These are phyloP conservation scores for Tylopilus orsonianus DNA, from an alignment of 1,284 basidiomycete genomes.

Conservation along the genomic window DNA sequence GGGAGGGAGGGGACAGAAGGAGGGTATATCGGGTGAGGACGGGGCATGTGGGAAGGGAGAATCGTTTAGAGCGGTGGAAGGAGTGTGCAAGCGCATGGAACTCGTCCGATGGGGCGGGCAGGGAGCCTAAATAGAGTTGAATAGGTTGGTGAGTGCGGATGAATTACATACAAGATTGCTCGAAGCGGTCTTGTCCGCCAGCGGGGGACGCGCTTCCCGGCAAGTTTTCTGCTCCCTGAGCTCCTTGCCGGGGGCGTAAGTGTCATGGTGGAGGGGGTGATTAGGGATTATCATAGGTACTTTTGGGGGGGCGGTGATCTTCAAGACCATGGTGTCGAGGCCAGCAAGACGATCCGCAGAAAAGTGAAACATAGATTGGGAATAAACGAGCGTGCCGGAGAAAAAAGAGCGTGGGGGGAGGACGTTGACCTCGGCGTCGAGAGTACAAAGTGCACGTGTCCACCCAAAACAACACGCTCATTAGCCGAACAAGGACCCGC, in stretches of 20 bases:
- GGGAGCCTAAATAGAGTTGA: conserved; percentile 21
- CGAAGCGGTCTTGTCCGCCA: conserved; percentile 29
- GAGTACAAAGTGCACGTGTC: no score
- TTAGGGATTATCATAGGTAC: conserved; percentile 30
- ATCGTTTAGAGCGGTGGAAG: conserved; percentile 13
- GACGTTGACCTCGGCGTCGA: no score
- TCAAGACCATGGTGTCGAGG: conserved; percentile 40
- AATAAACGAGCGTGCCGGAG: conserved; percentile 17
- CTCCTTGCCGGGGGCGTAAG: conserved; percentile 23
- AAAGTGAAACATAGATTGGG: conserved; percentile 34
- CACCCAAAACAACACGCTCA: not conserved
- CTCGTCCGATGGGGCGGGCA: conserved; percentile 15
- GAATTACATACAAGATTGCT: conserved; percentile 35
- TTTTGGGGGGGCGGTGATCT: conserved; percentile 32
- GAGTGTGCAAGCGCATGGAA: conserved; percentile 18
- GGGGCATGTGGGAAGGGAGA: conserved; percentile 5
- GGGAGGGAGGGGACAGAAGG: conserved; percentile 34
- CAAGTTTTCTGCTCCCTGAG: conserved; percentile 21
- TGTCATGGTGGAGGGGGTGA: conserved; percentile 18
- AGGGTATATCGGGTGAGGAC: conserved; percentile 17
- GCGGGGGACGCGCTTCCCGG: conserved; percentile 23
- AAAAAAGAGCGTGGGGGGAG: not conserved
- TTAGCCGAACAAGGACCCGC: not conserved
- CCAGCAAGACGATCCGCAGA: conserved; percentile 42
- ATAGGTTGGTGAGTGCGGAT: conserved; percentile 3